Evolutionary conservation across 768 basidiomycete species (phyloP).

Genomic region (Naganishia kalamii): DNA sequence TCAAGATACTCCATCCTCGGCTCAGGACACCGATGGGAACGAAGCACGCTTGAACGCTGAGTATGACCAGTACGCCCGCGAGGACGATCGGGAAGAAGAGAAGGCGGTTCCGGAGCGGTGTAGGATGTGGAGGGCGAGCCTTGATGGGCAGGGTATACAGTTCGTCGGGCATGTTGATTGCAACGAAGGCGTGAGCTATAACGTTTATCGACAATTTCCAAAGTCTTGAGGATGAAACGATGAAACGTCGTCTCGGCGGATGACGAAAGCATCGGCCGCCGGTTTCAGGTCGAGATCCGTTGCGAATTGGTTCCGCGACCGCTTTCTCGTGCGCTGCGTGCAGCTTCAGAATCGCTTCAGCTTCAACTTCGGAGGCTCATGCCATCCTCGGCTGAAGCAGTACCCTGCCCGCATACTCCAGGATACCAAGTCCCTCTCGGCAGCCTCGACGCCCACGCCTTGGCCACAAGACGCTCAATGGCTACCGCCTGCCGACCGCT

Average conservation of each 20-base stretch:
- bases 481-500: not conserved
- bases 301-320: no score
- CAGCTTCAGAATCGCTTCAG: no score
- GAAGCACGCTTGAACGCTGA: slow-evolving; percentile 60
- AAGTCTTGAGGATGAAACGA: not conserved
- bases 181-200: not conserved
- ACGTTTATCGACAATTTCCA: not conserved
- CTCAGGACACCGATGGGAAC: slow-evolving; percentile 59
- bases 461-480: not conserved
- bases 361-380: no score
- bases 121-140: slow-evolving; percentile 33
- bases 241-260: not conserved
- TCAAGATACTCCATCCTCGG: slow-evolving; percentile 41
- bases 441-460: no score
- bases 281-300: no score
- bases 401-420: no score
- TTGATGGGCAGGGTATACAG: slow-evolving; percentile 46
- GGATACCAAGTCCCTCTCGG: no score
- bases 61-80: slow-evolving; percentile 62
- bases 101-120: slow-evolving; percentile 29
- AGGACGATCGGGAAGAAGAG: slow-evolving; percentile 50
- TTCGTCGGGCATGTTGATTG: not conserved
- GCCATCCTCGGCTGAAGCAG: no score
- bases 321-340: no score
- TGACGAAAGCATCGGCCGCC: not conserved